Evolutionary conservation across 345 rosid genomes (phyloP).

Genomic region (Jatropha curcas): DNA sequence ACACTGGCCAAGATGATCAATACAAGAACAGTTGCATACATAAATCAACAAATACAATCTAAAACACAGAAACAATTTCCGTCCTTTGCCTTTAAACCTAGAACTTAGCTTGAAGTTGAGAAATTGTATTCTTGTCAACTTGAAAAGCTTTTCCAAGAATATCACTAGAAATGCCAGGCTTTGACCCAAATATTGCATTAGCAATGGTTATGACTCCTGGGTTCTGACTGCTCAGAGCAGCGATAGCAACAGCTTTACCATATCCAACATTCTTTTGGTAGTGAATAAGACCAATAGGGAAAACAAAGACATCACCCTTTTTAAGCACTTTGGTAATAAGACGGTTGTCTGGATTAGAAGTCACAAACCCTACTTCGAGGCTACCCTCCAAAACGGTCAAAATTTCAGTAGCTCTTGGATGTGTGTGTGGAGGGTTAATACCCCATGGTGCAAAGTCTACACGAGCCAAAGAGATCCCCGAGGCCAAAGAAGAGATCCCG

Average conservation of each 20-base stretch:
- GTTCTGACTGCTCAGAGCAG: conserved; percentile 10
- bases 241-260: neutral
- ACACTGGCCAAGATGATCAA: too few relatives aligned
- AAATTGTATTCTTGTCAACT: conserved; percentile 2
- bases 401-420: conserved; percentile 13
- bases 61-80: too few relatives aligned
- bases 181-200: conserved; percentile 9
- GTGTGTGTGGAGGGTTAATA: conserved; percentile 15
- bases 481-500: too few relatives aligned
- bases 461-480: conserved; percentile 9
- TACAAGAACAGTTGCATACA: too few relatives aligned
- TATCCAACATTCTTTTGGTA: conserved; percentile 2
- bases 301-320: conserved; percentile 14
- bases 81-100: neutral
- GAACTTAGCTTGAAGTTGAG: neutral
- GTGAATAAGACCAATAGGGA: conserved; percentile 6
- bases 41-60: too few relatives aligned
- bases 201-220: conserved; percentile 8
- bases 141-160: conserved; percentile 14
- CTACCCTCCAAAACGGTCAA: neutral
- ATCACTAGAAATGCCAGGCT: neutral
- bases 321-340: neutral
- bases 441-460: conserved; percentile 6
- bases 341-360: conserved; percentile 14
- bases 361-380: conserved; percentile 7